phyloP scores from a whole-genome alignment of 164 flowering plant species.

The Malania oleifera region DNA sequence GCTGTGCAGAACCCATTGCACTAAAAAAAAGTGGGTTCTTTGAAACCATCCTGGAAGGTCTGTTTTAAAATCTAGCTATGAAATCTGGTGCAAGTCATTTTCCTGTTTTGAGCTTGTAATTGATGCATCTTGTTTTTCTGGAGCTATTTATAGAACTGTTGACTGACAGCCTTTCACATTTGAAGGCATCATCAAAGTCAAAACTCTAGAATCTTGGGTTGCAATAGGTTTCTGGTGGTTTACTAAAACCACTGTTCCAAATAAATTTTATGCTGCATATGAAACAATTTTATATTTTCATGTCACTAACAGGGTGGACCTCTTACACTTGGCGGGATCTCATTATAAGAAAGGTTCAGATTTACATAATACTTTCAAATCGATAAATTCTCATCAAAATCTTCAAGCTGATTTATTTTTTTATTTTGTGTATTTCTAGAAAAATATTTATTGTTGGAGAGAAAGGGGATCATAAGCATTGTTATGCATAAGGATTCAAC shows the following conservation, averaged over 20 bases:
- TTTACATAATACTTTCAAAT: neutral
- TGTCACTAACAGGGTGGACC: conserved; percentile 43
- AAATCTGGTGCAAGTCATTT: too few species aligned
- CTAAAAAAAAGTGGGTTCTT: too few species aligned
- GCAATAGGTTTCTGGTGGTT: neutral
- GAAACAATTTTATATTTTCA: neutral
- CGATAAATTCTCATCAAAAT: neutral
- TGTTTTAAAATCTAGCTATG: too few species aligned
- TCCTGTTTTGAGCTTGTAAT: too few species aligned
- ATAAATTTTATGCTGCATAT: neutral
- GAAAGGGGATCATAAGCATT: conserved; percentile 40
- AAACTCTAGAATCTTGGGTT: neutral
- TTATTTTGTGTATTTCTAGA: conserved; percentile 28
- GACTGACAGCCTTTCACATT: conserved; percentile 5
- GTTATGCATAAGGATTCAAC: conserved; percentile 66
- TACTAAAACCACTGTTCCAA: too few species aligned
- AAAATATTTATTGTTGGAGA: conserved; percentile 62
- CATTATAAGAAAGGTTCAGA: conserved; percentile 58
- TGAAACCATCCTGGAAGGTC: too few species aligned
- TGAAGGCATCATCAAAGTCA: neutral
- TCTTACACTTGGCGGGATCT: conserved; percentile 45
- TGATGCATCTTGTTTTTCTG: too few species aligned
- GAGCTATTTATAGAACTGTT: neutral
- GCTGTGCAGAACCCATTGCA: too few species aligned
- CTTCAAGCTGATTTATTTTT: conserved; percentile 9